Evolutionary conservation across 2,329 filamentous ascomycete species (phyloP).

Genomic region (Diaporthe citriasiana): DNA sequence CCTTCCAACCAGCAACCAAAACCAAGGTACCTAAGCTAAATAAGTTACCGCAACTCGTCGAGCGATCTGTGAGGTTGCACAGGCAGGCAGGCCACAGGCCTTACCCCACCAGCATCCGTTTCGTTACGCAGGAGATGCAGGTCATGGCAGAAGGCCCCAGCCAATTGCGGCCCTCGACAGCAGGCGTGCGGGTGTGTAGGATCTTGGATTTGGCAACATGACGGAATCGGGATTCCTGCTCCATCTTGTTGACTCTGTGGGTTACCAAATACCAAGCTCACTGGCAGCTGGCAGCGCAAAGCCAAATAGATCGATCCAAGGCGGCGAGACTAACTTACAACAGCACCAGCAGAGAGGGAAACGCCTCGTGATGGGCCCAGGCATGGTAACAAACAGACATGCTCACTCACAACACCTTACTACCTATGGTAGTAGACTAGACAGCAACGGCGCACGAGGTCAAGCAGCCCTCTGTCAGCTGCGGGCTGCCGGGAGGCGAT

Average conservation of each 20-base stretch:
- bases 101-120: slow-evolving; percentile 8
- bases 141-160: slow-evolving; percentile 14
- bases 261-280: neutral
- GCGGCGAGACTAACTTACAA: neutral
- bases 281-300: neutral
- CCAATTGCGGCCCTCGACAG: neutral
- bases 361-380: neutral
- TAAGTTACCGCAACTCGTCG: neutral
- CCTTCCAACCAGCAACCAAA: neutral
- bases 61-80: neutral
- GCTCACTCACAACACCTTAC: no score
- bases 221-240: slow-evolving; percentile 11
- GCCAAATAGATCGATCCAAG: neutral
- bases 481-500: slow-evolving; percentile 23
- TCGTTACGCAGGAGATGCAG: slow-evolving; percentile 20
- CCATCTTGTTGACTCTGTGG: neutral
- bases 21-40: neutral
- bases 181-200: neutral
- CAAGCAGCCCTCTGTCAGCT: slow-evolving; percentile 25
- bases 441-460: neutral
- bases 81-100: neutral
- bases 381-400: neutral
- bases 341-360: neutral
- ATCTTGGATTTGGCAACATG: slow-evolving; percentile 14
- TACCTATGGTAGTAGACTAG: no score